A percentile compares a stretch with the other conserved stretches of the same genome.
Conservation (phyloP, 2,329 filamentous ascomycete species). For the Mycogone perniciosa region DNA sequence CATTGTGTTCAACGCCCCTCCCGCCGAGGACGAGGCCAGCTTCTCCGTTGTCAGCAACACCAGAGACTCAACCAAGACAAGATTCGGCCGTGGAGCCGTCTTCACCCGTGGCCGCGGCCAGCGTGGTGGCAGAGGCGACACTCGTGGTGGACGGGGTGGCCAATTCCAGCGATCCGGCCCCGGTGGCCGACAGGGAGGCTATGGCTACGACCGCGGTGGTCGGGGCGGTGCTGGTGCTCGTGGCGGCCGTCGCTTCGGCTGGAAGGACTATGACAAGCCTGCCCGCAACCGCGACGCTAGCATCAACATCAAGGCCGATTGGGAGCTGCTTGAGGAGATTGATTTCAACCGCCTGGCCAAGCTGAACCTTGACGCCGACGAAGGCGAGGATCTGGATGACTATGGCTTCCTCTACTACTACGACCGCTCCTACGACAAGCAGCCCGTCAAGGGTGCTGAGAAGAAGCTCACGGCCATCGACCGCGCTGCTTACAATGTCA, state of each 20-base stretch:
- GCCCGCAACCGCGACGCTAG: conserved; percentile 92
- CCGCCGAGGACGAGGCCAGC: conserved; percentile 89
- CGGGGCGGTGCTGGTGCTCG: conserved; percentile 60
- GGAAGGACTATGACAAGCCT: conserved; percentile 99
- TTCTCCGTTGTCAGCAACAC: conserved; percentile 98
- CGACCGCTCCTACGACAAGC: conserved; percentile 91
- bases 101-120: conserved; percentile 85
- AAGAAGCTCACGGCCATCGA: conserved; percentile 83
- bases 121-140: conserved; percentile 58
- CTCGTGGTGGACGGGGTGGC: conserved; percentile 52
- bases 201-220: conserved; percentile 64
- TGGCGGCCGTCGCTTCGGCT: conserved; percentile 84
- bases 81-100: conserved; percentile 84
- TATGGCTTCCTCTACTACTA: conserved; percentile 99
- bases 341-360: conserved; percentile 94
- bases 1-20: conserved; percentile 82
- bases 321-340: conserved; percentile 95
- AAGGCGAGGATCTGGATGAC: conserved; percentile 89
- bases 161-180: conserved; percentile 67
- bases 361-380: conserved; percentile 89
- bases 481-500: conserved; percentile 95
- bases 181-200: conserved; percentile 57
- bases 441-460: conserved; percentile 81
- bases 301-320: conserved; percentile 92
- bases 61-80: conserved; percentile 74